Evolutionary conservation across 495 filamentous ascomycete species (phyloP).

Genomic region (Cercophora sp.): DNA sequence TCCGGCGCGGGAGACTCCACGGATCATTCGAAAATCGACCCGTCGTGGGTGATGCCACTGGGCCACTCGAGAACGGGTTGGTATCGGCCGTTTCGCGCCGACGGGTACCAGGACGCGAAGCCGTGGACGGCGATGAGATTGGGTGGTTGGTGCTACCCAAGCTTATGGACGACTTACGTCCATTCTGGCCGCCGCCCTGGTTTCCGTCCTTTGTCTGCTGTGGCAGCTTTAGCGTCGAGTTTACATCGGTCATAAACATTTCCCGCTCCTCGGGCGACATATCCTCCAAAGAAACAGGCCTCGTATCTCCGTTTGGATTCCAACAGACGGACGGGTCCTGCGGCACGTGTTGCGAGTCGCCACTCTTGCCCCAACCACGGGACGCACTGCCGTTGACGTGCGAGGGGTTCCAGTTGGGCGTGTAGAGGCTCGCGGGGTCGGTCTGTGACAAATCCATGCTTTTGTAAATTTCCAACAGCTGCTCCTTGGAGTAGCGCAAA

Average conservation of each 20-base stretch:
- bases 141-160: constrained; percentile 47
- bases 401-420: constrained; percentile 72
- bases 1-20: constrained; percentile 70
- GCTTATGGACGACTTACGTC: constrained; percentile 75
- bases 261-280: constrained; percentile 83
- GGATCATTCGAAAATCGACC: constrained; percentile 54
- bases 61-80: constrained; percentile 55
- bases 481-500: constrained; percentile 70
- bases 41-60: constrained; percentile 48
- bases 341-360: constrained; percentile 59
- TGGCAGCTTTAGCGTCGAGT: constrained; percentile 86
- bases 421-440: constrained; percentile 63
- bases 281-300: constrained; percentile 68
- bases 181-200: constrained; percentile 41
- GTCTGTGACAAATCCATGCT: constrained; percentile 56
- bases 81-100: constrained; percentile 88
- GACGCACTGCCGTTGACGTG: constrained; percentile 57
- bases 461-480: constrained; percentile 72
- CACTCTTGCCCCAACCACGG: constrained; percentile 72
- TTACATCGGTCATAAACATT: constrained; percentile 81
- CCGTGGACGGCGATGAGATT: constrained; percentile 58
- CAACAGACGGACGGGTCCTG: constrained; percentile 71
- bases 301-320: constrained; percentile 70
- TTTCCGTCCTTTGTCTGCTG: constrained; percentile 70
- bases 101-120: constrained; percentile 64